Percentiles rank a stretch among this genome's conserved stretches.
Conservation (phyloP, 2,329 filamentous ascomycete genomes). For the Arthrobotrys sinensis region DNA sequence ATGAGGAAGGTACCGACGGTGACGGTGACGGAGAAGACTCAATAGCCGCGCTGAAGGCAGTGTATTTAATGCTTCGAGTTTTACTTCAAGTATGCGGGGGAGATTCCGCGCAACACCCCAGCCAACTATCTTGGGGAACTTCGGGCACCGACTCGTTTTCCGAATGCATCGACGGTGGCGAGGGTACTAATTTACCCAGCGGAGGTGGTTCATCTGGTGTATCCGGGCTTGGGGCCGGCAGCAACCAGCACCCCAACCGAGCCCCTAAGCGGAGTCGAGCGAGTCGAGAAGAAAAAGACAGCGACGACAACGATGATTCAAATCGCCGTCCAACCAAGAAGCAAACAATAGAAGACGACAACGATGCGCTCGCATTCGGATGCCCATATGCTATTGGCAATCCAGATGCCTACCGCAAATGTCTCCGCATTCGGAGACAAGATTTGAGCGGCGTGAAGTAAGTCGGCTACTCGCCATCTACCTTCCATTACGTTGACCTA, state of each 20-base stretch:
- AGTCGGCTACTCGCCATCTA: neutral
- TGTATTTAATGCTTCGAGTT: neutral
- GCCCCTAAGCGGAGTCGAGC: neutral
- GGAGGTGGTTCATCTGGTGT: neutral
- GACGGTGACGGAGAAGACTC: neutral
- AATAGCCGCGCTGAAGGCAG: neutral
- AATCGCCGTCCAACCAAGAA: constrained; percentile 2
- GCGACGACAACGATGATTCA: neutral
- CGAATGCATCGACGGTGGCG: neutral
- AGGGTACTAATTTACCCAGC: neutral
- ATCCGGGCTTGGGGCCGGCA: neutral
- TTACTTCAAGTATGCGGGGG: neutral
- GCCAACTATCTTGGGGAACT: neutral
- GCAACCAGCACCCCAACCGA: neutral
- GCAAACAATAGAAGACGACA: neutral
- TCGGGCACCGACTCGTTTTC: neutral
- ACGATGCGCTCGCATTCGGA: neutral
- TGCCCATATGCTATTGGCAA: neutral
- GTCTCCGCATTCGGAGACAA: neutral
- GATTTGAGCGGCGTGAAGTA: constrained; percentile 6
- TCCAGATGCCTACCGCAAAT: neutral
- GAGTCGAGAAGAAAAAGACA: neutral
- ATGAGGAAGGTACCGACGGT: neutral
- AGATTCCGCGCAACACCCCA: neutral
- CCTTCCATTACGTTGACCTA: neutral